Evolutionary conservation across 2,329 filamentous ascomycete genomes (phyloP).

Genomic region (Golovinomyces cichoracearum): DNA sequence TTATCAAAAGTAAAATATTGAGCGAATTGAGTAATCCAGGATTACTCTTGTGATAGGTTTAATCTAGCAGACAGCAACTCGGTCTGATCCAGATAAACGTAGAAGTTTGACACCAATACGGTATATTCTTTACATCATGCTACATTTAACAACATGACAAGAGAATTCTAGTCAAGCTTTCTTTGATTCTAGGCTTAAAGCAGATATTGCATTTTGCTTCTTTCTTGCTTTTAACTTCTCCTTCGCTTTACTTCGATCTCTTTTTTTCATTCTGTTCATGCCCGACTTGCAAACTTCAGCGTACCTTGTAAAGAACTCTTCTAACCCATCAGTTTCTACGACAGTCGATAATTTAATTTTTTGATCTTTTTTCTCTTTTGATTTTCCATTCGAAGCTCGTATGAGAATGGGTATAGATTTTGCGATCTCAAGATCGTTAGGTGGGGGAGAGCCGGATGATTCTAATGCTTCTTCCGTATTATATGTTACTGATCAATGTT

Average conservation of each 20-base stretch:
- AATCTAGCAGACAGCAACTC: no score
- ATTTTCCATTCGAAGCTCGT: slow-evolving; percentile 60
- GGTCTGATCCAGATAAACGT: no score
- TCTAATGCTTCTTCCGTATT: slow-evolving; percentile 17
- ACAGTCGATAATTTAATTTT: slow-evolving; percentile 62
- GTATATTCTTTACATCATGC: no score
- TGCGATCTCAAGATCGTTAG: slow-evolving; percentile 17
- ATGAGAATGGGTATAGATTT: slow-evolving; percentile 48
- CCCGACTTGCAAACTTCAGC: slow-evolving; percentile 75
- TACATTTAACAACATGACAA: no score
- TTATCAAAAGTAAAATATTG: no score
- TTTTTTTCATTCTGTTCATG: slow-evolving; percentile 74
- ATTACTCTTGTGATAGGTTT: no score
- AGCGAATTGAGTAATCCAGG: no score
- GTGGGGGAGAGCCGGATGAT: not conserved
- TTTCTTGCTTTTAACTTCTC: slow-evolving; percentile 45
- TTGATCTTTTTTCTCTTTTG: slow-evolving; percentile 20
- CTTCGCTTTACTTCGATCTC: slow-evolving; percentile 69
- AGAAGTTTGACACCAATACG: no score
- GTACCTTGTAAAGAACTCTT: slow-evolving; percentile 60
- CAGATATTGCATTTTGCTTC: slow-evolving; percentile 19
- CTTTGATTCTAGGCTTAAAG: slow-evolving; percentile 7
- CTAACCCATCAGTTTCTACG: slow-evolving; percentile 49
- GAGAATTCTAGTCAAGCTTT: slow-evolving; percentile 2
- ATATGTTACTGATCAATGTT: slow-evolving; percentile 5